Evolutionary conservation across 148 eudicot genomes (phyloP), one percentile per base, ranked within the genome.

Genomic region (Persicaria tinctoria): DNA sequence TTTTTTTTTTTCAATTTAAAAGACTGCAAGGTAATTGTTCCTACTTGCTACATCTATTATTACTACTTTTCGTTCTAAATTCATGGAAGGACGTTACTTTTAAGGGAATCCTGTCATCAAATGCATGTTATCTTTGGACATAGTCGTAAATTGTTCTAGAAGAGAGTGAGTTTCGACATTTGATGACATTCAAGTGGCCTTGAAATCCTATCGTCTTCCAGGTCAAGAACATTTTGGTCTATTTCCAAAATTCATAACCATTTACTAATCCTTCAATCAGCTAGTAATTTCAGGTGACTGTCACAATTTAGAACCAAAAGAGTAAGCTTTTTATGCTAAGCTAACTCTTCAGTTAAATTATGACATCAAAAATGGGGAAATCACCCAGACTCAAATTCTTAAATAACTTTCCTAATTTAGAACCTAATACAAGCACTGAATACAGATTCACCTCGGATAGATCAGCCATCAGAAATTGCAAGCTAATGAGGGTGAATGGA

Each of bases 241-340:
- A 20, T 66, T 63, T 63, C 48, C 70, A 66, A 66, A 66, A 38
- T 41, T 66, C 68, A 63, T 60, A 9, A 60, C 32, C 45, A 63
- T 63, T 63, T 27, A 38, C 10, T 63, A 17, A 11, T 11, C 27
- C 68, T 18, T 27, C 11, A 27, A 27, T 32, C 68, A 63, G 68
- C 45, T 45, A 63, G 23, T 63, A 32, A 63, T 63, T 59, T 18
- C 41, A 59, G 38, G 23, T 59, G 41, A 8, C 41, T 59, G 7
- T 59, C 23, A 59, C 45, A 63, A 11, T 32, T 63, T 63, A 63
- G 4, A 45, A 27, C 68, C 68, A 63, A 63, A 57, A 16, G 62
- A 56, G 62, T 56, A 17, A 56, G 66, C 66, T 20, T 20, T 16
- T 5, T 4, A 16, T 56, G 8, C 62, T 18, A 16, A 3, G 41